Conservation (phyloP, 805 yeast genomes). For the Wickerhamia fluorescens region DNA sequence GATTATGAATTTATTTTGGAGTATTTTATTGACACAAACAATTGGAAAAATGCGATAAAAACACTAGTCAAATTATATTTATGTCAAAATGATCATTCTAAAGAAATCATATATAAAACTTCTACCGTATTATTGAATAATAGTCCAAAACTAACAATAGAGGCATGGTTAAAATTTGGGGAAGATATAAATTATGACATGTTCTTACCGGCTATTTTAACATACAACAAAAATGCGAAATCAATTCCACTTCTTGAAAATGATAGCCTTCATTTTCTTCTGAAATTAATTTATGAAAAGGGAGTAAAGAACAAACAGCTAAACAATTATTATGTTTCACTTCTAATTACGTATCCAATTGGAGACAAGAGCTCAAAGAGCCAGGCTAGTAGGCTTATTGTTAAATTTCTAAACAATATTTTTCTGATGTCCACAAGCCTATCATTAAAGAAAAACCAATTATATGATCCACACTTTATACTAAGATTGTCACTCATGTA, state of each 20-base stretch:
- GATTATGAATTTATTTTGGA: conserved; percentile 66
- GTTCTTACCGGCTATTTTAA: conserved; percentile 69
- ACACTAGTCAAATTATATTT: conserved; percentile 45
- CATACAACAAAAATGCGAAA: conserved; percentile 47
- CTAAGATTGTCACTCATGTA: conserved; percentile 63
- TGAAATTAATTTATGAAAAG: conserved; percentile 38
- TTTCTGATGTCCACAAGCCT: conserved; percentile 10
- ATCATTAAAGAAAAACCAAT: conserved; percentile 5
- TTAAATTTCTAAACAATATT: conserved; percentile 21
- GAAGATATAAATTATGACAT: conserved; percentile 48
- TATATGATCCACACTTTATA: conserved; percentile 67
- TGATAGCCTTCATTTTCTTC: conserved; percentile 60
- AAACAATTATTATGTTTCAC: conserved; percentile 64
- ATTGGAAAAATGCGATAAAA: conserved; percentile 69
- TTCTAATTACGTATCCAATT: conserved; percentile 45
- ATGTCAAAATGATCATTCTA: conserved; percentile 8
- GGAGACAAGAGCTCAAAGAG: conserved; percentile 33
- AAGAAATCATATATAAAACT: conserved; percentile 49
- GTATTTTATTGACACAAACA: conserved; percentile 59
- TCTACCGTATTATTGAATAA: conserved; percentile 65
- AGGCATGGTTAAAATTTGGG: conserved; percentile 63
- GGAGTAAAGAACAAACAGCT: conserved; percentile 39
- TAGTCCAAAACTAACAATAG: conserved; percentile 62
- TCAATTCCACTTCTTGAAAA: conserved; percentile 42
- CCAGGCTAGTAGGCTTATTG: conserved; percentile 29